A percentile compares a stretch with the other conserved stretches of the same genome.
phyloP scores from a whole-genome alignment of 2,329 filamentous ascomycete genomes.

The Neonectria neomacrospora region DNA sequence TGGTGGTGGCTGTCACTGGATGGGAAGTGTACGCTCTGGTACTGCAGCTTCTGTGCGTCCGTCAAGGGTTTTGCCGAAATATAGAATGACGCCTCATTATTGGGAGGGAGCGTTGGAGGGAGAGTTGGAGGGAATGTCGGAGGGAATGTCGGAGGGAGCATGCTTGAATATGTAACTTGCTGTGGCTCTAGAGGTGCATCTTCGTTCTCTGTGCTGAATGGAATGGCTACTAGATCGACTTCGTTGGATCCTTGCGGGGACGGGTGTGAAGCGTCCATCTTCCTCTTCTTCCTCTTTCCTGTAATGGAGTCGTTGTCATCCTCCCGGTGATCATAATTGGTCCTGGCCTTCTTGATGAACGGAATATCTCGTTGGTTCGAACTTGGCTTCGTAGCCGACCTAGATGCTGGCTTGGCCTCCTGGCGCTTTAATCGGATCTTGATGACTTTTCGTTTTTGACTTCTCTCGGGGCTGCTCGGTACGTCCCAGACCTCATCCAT shows the following conservation, averaged over 20 bases:
- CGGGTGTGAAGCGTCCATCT: conserved; percentile 23
- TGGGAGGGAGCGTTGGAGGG: conserved; percentile 32
- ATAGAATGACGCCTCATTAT: conserved; percentile 47
- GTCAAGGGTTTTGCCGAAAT: conserved; percentile 50
- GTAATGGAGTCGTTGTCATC: conserved; percentile 12
- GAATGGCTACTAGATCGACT: conserved; percentile 41
- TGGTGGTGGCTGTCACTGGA: conserved; percentile 33
- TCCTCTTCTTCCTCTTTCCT: conserved; percentile 40
- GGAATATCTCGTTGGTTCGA: neutral
- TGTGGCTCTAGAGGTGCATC: conserved; percentile 19
- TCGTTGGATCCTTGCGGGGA: conserved; percentile 39
- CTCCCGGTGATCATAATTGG: neutral
- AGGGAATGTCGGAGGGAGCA: conserved; percentile 41
- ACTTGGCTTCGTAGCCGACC: conserved; percentile 1
- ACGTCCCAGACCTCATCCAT: conserved; percentile 57
- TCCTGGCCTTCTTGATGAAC: neutral
- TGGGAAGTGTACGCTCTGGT: conserved; percentile 42
- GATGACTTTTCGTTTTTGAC: conserved; percentile 21
- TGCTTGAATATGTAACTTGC: conserved; percentile 35
- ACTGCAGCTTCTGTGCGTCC: conserved; percentile 52
- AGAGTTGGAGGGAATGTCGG: conserved; percentile 41
- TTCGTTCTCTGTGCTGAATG: conserved; percentile 36
- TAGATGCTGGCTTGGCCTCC: conserved; percentile 14
- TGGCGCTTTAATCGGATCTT: conserved; percentile 34
- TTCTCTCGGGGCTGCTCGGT: conserved; percentile 54